Conservation (phyloP, 805 yeast genomes). For the Candida schatavii region DNA sequence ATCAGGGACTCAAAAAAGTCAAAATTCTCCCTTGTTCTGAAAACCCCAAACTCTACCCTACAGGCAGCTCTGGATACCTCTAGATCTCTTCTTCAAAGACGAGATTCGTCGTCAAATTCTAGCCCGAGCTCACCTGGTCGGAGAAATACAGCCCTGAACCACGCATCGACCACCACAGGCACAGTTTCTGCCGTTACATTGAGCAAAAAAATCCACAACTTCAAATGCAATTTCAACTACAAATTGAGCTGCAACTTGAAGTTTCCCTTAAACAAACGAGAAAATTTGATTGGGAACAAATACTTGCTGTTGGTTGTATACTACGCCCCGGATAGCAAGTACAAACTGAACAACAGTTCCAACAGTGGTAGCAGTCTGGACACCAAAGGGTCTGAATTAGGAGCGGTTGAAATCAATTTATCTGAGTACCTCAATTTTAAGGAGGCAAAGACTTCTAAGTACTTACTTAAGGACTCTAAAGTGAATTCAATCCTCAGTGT, state of each 20-base stretch:
- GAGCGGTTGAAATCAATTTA: constrained; percentile 63
- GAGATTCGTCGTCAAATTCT: not conserved
- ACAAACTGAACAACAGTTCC: constrained; percentile 3
- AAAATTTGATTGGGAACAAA: constrained; percentile 41
- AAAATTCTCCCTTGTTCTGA: not conserved
- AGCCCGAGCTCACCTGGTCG: not conserved
- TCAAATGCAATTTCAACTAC: constrained; percentile 38
- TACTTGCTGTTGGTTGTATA: constrained; percentile 36
- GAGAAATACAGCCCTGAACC: not conserved
- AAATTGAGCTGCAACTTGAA: constrained; percentile 34
- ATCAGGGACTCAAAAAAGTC: constrained; percentile 47
- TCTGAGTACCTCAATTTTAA: constrained; percentile 65
- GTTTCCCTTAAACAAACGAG: constrained; percentile 38
- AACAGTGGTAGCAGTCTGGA: constrained; percentile 15
- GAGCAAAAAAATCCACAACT: constrained; percentile 32
- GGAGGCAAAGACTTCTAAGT: constrained; percentile 54
- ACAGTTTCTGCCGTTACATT: constrained; percentile 30
- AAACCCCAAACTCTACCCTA: not conserved
- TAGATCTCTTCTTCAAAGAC: not conserved
- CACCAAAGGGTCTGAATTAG: constrained; percentile 44
- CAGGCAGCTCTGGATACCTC: not conserved
- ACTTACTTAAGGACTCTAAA: constrained; percentile 72
- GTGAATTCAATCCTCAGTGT: constrained; percentile 76
- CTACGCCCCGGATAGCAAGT: constrained; percentile 28
- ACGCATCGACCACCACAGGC: constrained; percentile 8